Percentiles rank a stretch among this genome's conserved stretches.
These are phyloP conservation scores for Picea abies DNA, from an alignment of 83 land plant genomes.

Conservation along the genomic window DNA sequence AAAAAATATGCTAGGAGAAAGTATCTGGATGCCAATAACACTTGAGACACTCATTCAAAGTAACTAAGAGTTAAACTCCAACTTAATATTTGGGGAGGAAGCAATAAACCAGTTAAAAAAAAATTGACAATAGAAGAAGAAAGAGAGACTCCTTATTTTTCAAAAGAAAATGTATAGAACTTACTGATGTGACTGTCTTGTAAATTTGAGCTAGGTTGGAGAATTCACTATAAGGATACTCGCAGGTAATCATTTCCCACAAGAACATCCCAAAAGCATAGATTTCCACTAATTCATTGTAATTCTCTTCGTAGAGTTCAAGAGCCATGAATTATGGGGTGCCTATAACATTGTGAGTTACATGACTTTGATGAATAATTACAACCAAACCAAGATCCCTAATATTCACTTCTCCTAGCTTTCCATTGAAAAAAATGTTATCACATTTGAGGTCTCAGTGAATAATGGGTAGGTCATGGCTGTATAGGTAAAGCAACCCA, in stretches of 20 bases:
- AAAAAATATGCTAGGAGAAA: too few species aligned
- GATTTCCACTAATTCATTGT: conserved; percentile 56
- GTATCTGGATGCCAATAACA: too few species aligned
- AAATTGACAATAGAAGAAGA: too few species aligned
- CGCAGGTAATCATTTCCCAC: conserved; percentile 56
- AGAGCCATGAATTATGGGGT: conserved; percentile 67
- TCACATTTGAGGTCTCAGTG: conserved; percentile 74
- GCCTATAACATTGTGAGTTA: conserved; percentile 59
- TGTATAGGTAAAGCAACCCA: conserved; percentile 50
- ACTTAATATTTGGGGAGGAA: too few species aligned
- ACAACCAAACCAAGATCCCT: conserved; percentile 64
- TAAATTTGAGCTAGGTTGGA: conserved; percentile 57
- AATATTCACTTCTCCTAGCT: conserved; percentile 65
- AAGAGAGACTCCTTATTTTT: too few species aligned
- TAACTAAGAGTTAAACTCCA: too few species aligned
- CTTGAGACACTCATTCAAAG: too few species aligned
- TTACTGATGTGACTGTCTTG: conserved; percentile 66
- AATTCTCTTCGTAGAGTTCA: conserved; percentile 50
- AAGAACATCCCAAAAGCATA: conserved; percentile 73
- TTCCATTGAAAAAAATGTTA: conserved; percentile 65
- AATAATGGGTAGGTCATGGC: conserved; percentile 58
- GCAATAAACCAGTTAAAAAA: too few species aligned
- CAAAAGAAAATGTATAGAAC: conserved; percentile 12
- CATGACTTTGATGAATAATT: conserved; percentile 28
- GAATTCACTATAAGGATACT: conserved; percentile 61